These are phyloP conservation scores for barrel medic (Medicago truncatula) DNA, from an alignment of 306 rosid species.

Conservation along the genomic window MtrunA17r5.0-ANR NC_053043.1:5001001-5001500, in stretches of 20 bases:
- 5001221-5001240: background rate
- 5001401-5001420: background rate
- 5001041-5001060: too few relatives aligned
- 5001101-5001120: too few relatives aligned
- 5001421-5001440: background rate
- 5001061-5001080: too few relatives aligned
- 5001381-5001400: background rate
- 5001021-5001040: too few relatives aligned
- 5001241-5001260: constrained; percentile 29
- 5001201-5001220: constrained; percentile 14
- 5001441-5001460: background rate
- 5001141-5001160: constrained; percentile 30
- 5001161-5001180: background rate
- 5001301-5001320: constrained; percentile 32
- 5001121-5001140: constrained; percentile 18
- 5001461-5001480: background rate
- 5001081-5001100: too few relatives aligned
- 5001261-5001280: constrained; percentile 37
- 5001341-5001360: constrained; percentile 12
- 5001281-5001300: constrained; percentile 28
- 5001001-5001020: too few relatives aligned
- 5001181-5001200: constrained; percentile 24
- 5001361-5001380: constrained; percentile 1
- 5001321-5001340: constrained; percentile 25
- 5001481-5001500: background rate